Percentiles rank a stretch among this genome's conserved stretches.
Conservation (phyloP, 208 protist species). For the Phytomonas sp. region DNA sequence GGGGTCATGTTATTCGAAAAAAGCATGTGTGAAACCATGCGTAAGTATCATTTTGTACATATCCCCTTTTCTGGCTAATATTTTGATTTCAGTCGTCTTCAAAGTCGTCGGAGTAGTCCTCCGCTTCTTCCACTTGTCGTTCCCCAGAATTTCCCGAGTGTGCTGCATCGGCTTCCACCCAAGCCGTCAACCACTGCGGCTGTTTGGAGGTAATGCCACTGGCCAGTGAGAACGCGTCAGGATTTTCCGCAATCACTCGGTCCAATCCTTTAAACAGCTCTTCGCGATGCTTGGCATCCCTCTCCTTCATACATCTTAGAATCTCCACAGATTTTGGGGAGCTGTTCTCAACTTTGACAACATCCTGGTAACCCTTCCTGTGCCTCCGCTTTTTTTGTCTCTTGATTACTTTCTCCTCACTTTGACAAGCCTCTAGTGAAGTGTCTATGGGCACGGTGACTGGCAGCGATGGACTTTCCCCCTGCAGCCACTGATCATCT, state of each 20-base stretch:
- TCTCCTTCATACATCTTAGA: neutral
- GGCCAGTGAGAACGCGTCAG: neutral
- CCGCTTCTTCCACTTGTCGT: neutral
- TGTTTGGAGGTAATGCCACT: neutral
- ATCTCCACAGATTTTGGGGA: neutral
- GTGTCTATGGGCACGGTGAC: neutral
- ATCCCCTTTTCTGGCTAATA: neutral
- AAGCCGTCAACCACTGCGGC: neutral
- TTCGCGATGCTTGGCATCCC: neutral
- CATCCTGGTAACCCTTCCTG: neutral
- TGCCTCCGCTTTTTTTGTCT: neutral
- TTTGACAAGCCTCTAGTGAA: neutral
- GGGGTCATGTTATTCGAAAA: neutral
- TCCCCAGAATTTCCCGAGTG: slow-evolving; percentile 13
- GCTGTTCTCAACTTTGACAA: neutral
- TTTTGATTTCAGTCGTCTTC: slow-evolving; percentile 5
- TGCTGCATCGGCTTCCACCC: slow-evolving; percentile 10
- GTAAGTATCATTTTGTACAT: neutral
- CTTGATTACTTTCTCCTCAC: neutral
- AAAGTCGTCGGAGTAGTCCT: slow-evolving; percentile 24
- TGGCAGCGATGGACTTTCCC: neutral
- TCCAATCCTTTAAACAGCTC: neutral
- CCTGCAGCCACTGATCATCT: neutral
- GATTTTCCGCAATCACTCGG: neutral
- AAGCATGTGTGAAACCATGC: neutral